Evolutionary conservation across 169 alveolate species (phyloP).

Genomic region (Cryptosporidium canis): DNA sequence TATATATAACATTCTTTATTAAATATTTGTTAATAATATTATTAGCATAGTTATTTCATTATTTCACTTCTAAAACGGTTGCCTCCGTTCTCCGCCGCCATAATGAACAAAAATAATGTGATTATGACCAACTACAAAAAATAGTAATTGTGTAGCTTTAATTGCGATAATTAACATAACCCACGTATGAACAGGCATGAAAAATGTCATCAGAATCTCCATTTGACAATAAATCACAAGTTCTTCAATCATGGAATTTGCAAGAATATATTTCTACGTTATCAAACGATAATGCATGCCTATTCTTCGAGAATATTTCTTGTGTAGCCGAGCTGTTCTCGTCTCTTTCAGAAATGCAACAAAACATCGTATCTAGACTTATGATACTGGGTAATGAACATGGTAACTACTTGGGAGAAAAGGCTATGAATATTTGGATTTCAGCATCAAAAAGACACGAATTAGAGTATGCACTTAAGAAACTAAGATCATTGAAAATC

Average conservation of each 20-base stretch:
- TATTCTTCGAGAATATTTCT: constrained; percentile 21
- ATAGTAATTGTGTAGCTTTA: no score
- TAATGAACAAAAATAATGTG: no score
- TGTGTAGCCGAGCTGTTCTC: constrained; percentile 56
- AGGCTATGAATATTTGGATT: constrained; percentile 46
- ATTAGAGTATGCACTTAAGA: constrained; percentile 23
- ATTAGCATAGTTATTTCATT: no score
- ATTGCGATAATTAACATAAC: no score
- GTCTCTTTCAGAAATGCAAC: constrained; percentile 54
- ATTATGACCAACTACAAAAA: no score
- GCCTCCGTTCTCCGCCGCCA: no score
- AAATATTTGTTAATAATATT: no score
- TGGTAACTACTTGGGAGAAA: constrained; percentile 15
- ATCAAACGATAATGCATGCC: neutral
- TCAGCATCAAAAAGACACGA: constrained; percentile 18
- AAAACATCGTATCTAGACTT: constrained; percentile 38
- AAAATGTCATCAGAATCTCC: neutral
- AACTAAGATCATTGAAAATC: constrained; percentile 44
- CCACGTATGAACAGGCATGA: no score
- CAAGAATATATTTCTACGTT: constrained; percentile 55
- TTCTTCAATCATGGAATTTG: constrained; percentile 65
- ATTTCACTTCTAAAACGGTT: no score
- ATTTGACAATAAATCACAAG: neutral
- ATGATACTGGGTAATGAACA: constrained; percentile 13
- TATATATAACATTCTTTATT: no score